Conservation (phyloP, 345 rosid genomes). For the Eucalyptus marginata region DNA sequence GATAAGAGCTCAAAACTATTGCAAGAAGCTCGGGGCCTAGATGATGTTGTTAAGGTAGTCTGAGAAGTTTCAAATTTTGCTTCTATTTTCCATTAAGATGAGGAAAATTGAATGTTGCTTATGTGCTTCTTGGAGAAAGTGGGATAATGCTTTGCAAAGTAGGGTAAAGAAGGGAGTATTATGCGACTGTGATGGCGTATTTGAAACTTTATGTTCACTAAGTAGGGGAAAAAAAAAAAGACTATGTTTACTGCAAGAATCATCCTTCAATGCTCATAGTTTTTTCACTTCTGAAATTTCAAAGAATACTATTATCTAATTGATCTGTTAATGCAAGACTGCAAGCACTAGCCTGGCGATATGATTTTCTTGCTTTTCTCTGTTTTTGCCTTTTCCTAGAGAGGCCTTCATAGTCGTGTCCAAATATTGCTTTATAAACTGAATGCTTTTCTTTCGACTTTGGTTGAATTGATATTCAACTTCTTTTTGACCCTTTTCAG, state of each 20-base stretch:
- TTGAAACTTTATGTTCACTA: not conserved
- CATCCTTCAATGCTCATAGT: not conserved
- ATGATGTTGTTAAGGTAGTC: slow-evolving; percentile 79
- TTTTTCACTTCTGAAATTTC: not conserved
- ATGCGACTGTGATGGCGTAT: not conserved
- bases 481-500: slow-evolving; percentile 11
- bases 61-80: not conserved
- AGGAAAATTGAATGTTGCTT: not conserved
- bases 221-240: not conserved
- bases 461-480: not conserved
- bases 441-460: not conserved
- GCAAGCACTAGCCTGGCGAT: not conserved
- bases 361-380: not conserved
- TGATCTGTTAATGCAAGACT: not conserved
- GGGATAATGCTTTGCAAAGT: not conserved
- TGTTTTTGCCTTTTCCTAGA: not conserved
- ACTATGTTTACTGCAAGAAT: not conserved
- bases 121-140: not conserved
- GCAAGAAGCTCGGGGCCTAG: slow-evolving; percentile 83
- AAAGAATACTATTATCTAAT: not conserved
- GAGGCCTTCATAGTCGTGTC: not conserved
- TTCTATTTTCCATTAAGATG: not conserved
- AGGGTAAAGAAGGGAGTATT: not conserved
- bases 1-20: slow-evolving; percentile 78
- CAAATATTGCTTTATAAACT: not conserved